Base-by-base conservation (phyloP, 1,284 basidiomycete species). In the Ustilago shanxiensis region DNA sequence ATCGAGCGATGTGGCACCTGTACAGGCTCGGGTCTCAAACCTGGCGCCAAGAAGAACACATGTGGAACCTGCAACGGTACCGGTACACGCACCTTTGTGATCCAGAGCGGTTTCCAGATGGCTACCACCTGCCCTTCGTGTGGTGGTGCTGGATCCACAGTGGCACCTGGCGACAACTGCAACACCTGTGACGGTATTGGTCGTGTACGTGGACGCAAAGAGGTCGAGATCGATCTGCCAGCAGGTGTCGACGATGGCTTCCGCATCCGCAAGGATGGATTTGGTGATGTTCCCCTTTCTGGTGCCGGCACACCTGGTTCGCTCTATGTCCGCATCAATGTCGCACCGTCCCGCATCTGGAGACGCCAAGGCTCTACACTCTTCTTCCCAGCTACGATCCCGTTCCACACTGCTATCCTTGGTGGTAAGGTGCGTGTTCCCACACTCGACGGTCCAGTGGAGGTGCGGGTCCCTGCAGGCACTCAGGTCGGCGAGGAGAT, bases 401-500 rank as follows among this genome's bases (percentile, higher is more conserved):
- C 97, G 20, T 89, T 99, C 82, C 94, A 99, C 85, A 91, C 90
- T 6, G 97, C 97, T 9, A 88, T 99, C 52, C 89, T 99, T 26
- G 96, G 96, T 55, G 97, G 97, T 49, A 91, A 91, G 80, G 93
- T 95, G 51, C 91, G 95, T 44, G 93, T 99, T 54, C 95, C 95
- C 26, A 99, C 97, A 26, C 88, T 99, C 29, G 95, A 99, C 79
- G 94, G 95, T 47, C 94, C 97, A 61, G 95, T 98, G 10, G 95
- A 98, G 72, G 94, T 99, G 55, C 92, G 94, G 70, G 91, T 99
- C 55, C 94, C 95, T 52, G 89, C 90, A 37, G 96, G 97, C 51
- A 98, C 97, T 2, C 96, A 99, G 87, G 94, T 93, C 81, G 95
- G 95, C 20, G 95, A 99, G 87, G 95, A 98, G 87, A 96, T 97